These are phyloP conservation scores for Pueraria montana DNA, from an alignment of 306 rosid genomes.

Conservation along the genomic window DNA sequence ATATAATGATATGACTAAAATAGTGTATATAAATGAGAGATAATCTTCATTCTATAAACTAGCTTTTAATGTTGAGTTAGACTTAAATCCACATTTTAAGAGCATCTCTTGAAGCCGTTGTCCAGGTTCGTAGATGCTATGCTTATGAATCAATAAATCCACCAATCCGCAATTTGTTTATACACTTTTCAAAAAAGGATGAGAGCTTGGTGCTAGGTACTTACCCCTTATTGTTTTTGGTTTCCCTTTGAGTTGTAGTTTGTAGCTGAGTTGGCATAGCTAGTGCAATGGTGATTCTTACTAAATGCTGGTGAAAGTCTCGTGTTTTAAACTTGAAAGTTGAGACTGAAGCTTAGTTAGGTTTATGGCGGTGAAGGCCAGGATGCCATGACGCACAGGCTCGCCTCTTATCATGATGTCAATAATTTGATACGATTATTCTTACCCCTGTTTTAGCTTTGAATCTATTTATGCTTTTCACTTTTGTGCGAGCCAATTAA, in stretches of 20 bases:
- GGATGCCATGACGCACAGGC: slow-evolving; percentile 28
- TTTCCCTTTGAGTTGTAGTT: neutral
- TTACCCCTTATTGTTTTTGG: neutral
- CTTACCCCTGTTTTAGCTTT: slow-evolving; percentile 12
- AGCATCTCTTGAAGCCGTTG: no score
- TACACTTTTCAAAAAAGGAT: neutral
- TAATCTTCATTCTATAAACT: no score
- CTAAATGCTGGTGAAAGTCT: neutral
- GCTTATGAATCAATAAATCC: no score
- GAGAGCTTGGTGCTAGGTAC: neutral
- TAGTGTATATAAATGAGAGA: no score
- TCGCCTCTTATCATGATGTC: slow-evolving; percentile 49
- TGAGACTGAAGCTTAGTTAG: slow-evolving; percentile 23
- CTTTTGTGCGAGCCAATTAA: slow-evolving; percentile 5
- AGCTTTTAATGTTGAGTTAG: no score
- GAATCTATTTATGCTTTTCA: slow-evolving; percentile 14
- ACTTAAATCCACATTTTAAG: no score
- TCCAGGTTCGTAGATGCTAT: neutral
- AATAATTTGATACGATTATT: slow-evolving; percentile 20
- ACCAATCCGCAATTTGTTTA: neutral
- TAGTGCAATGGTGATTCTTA: neutral
- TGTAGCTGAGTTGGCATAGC: slow-evolving; percentile 9
- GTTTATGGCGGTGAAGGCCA: neutral
- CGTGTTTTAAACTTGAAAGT: slow-evolving; percentile 19
- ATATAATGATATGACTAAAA: no score